Percentiles rank a stretch among this genome's conserved stretches.
phyloP scores from a whole-genome alignment of 2,329 filamentous ascomycete species.

The Venturia oleaginea region DNA sequence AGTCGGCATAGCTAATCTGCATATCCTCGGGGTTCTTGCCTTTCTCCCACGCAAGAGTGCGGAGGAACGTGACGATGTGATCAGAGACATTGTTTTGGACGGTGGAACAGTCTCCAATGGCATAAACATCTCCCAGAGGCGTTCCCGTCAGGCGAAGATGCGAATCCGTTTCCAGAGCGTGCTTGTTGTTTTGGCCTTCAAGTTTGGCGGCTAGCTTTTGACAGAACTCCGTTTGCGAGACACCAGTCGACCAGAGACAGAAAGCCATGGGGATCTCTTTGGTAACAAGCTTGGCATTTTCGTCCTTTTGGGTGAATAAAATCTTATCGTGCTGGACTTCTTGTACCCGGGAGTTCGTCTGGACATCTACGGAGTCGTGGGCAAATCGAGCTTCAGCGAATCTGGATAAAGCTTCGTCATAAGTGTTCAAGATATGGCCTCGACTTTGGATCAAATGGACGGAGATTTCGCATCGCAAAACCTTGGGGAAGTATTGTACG shows the following conservation, averaged over 20 bases:
- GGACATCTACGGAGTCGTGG: slow-evolving; percentile 81
- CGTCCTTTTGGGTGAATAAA: slow-evolving; percentile 73
- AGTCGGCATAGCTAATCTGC: slow-evolving; percentile 77
- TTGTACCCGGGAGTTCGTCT: slow-evolving; percentile 88
- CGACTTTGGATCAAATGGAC: slow-evolving; percentile 95
- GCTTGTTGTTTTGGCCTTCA: slow-evolving; percentile 70
- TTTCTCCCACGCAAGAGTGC: slow-evolving; percentile 81
- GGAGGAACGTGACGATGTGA: slow-evolving; percentile 82
- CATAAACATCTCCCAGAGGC: slow-evolving; percentile 89
- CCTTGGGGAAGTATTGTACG: slow-evolving; percentile 69
- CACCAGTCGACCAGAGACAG: slow-evolving; percentile 95
- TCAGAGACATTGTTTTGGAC: slow-evolving; percentile 96
- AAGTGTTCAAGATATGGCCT: slow-evolving; percentile 93
- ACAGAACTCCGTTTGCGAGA: slow-evolving; percentile 73
- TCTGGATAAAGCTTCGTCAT: slow-evolving; percentile 85
- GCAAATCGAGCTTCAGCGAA: slow-evolving; percentile 78
- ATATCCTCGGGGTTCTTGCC: slow-evolving; percentile 85
- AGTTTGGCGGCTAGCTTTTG: slow-evolving; percentile 71
- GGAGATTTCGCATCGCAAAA: slow-evolving; percentile 94
- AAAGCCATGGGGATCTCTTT: slow-evolving; percentile 96
- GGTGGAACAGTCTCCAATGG: slow-evolving; percentile 90
- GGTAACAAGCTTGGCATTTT: slow-evolving; percentile 63
- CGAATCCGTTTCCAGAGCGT: slow-evolving; percentile 88
- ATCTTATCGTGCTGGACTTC: slow-evolving; percentile 80
- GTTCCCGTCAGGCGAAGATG: slow-evolving; percentile 84